phyloP scores from a whole-genome alignment of 805 yeast species.

The Lachancea cidri region DNA sequence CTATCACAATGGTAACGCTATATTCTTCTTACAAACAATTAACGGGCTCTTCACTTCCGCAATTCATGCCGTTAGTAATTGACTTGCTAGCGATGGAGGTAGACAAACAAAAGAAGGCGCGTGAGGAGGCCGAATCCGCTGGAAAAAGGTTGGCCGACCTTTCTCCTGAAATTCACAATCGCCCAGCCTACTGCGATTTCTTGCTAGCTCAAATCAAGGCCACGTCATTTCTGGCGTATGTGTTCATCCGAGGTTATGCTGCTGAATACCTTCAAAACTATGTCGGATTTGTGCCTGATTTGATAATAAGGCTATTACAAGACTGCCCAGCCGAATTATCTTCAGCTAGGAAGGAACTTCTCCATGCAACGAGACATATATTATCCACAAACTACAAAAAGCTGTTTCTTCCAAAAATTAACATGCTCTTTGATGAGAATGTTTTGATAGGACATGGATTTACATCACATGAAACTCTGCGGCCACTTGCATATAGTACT shows the following conservation, averaged over 20 bases:
- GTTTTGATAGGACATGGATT: slow-evolving; percentile 89
- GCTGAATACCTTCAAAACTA: slow-evolving; percentile 52
- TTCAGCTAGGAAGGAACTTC: slow-evolving; percentile 83
- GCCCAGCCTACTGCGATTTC: slow-evolving; percentile 81
- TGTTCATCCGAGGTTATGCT: slow-evolving; percentile 79
- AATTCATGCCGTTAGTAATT: slow-evolving; percentile 77
- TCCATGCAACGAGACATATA: slow-evolving; percentile 95
- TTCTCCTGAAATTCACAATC: slow-evolving; percentile 67
- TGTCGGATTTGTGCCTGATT: slow-evolving; percentile 71
- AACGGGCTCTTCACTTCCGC: slow-evolving; percentile 64
- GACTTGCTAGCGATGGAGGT: slow-evolving; percentile 72
- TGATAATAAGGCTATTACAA: slow-evolving; percentile 77
- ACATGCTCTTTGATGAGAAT: slow-evolving; percentile 76
- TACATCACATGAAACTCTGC: slow-evolving; percentile 80
- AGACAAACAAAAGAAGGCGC: slow-evolving; percentile 68
- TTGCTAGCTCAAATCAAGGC: slow-evolving; percentile 93
- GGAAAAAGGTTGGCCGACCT: slow-evolving; percentile 64
- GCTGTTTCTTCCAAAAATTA: slow-evolving; percentile 80
- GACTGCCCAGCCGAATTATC: slow-evolving; percentile 95
- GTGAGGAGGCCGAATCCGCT: slow-evolving; percentile 48
- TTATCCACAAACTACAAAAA: slow-evolving; percentile 81
- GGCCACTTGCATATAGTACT: slow-evolving; percentile 91
- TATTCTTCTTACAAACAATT: slow-evolving; percentile 81
- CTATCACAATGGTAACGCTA: slow-evolving; percentile 90
- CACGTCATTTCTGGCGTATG: slow-evolving; percentile 89